Conservation (phyloP, 495 filamentous ascomycete species). For the Aspergillus olivimuriae region DNA sequence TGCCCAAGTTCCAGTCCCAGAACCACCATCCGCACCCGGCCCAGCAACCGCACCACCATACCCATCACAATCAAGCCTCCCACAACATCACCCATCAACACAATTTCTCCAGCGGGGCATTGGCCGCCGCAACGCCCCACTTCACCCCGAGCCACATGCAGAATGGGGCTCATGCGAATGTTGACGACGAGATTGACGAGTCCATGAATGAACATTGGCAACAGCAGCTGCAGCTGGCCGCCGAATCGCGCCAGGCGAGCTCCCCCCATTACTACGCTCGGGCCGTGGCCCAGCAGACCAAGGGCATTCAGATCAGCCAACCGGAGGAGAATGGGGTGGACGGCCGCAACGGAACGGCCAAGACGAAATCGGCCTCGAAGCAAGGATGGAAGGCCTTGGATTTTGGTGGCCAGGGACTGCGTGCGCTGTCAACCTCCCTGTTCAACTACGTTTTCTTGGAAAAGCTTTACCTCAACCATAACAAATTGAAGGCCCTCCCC, state of each 20-base stretch:
- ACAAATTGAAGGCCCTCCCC: slow-evolving; percentile 74
- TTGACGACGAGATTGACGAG: slow-evolving; percentile 52
- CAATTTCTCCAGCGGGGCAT: slow-evolving; percentile 66
- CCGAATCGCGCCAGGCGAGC: slow-evolving; percentile 59
- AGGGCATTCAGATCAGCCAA: slow-evolving; percentile 56
- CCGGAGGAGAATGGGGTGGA: slow-evolving; percentile 56
- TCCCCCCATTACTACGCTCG: slow-evolving; percentile 63
- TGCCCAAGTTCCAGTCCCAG: slow-evolving; percentile 67
- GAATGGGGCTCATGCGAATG: slow-evolving; percentile 60
- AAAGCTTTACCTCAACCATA: slow-evolving; percentile 85
- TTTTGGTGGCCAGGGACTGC: slow-evolving; percentile 87
- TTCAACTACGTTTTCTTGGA: slow-evolving; percentile 84
- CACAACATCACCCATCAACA: slow-evolving; percentile 71
- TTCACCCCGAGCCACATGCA: slow-evolving; percentile 67
- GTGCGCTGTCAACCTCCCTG: slow-evolving; percentile 66
- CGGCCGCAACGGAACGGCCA: slow-evolving; percentile 53
- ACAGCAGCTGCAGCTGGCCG: slow-evolving; percentile 73
- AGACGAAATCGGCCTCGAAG: slow-evolving; percentile 51
- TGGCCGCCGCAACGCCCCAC: slow-evolving; percentile 67
- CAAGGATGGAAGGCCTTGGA: slow-evolving; percentile 90
- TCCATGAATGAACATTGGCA: slow-evolving; percentile 79
- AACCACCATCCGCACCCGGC: slow-evolving; percentile 65
- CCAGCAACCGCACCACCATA: slow-evolving; percentile 67
- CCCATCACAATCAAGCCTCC: slow-evolving; percentile 64
- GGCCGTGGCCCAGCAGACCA: slow-evolving; percentile 49